Base-by-base conservation (phyloP, 2,329 filamentous ascomycete species). In the Huntiella omanensis region DNA sequence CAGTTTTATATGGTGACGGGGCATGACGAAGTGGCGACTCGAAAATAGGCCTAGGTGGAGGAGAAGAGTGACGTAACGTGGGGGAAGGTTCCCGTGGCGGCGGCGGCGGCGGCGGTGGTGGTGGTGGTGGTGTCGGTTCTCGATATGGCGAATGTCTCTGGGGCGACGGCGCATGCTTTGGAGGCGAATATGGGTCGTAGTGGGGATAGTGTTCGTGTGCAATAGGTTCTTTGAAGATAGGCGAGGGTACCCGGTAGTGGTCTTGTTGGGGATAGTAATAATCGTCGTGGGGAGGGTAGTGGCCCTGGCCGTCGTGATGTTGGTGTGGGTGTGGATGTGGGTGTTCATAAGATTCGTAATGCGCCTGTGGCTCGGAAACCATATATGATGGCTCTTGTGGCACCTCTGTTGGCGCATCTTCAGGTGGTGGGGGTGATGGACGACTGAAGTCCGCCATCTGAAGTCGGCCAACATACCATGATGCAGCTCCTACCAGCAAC, bases 401-500 rank as follows among this genome's bases (percentile, higher is more conserved):
- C 10, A 17, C 15, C n/a, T 40, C 32, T 10, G 36, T 38, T n/a
- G 46, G 13, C 33, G 15, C 40, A 41, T 41, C 12, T 28, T 19
- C 49, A 58, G 64, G 16, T 57, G 57, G 35, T 57, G 56, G 33
- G 55, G 52, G 5, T 49, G 42, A 4, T 42, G 33, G 43, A 15
- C 40, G 50, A 47, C 40, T 41, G 50, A 53, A 40, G 22, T 33
- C 40, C 8, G 59, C 58, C 13, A 58, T 58, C 44, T 65, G 63
- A 5, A 60, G 61, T 28, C 62, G 56, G 10, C 63, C 62, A 47
- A 62, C 53, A 2, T 78, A 75, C 85, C 86, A 94, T 3, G 82
- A 83, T 6, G 75, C 78, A 22, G 91, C 64, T 4, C 78, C 85
- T 19, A 93, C 78, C 4, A 74, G 75, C 11, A 84, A 60, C 19